Percentiles rank a stretch among this genome's conserved stretches.
These are phyloP conservation scores for Paratrypanosoma confusum DNA, from an alignment of 208 protist genomes.

Conservation along the genomic window DNA sequence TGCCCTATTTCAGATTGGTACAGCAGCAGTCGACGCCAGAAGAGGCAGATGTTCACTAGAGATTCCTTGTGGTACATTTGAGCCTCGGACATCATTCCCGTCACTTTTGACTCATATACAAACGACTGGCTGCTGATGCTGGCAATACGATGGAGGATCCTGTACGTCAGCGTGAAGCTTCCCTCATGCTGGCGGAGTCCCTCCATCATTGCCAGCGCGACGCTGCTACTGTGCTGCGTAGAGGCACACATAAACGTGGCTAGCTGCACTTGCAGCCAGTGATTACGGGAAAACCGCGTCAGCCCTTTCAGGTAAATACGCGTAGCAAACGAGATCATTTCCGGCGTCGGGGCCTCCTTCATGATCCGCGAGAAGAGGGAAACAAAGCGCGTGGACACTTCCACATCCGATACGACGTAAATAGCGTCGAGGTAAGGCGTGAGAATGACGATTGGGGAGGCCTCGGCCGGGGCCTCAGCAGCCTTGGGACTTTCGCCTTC, in stretches of 20 bases:
- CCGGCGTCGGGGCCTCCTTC: neutral
- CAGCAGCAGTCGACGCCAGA: constrained; percentile 13
- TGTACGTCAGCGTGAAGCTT: constrained; percentile 8
- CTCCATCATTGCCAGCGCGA: constrained; percentile 6
- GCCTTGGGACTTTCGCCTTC: no score
- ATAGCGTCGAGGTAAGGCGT: constrained; percentile 14
- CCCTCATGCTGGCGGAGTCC: constrained; percentile 2
- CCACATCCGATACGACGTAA: constrained; percentile 15
- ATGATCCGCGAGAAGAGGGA: constrained; percentile 5
- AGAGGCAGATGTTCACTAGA: constrained; percentile 14
- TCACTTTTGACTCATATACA: no score
- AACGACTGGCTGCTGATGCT: constrained; percentile 4
- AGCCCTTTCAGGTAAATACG: constrained; percentile 33
- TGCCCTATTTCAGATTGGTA: constrained; percentile 9
- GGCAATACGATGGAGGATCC: constrained; percentile 5
- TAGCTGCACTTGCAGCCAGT: constrained; percentile 16
- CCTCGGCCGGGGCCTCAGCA: no score
- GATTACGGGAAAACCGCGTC: constrained; percentile 5
- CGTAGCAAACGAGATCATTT: constrained; percentile 6
- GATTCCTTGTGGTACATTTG: constrained; percentile 14
- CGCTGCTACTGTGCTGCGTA: neutral
- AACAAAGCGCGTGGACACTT: constrained; percentile 14
- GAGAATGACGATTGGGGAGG: no score
- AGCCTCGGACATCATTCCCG: constrained; percentile 3
- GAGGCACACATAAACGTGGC: constrained; percentile 15